Conservation (phyloP, 345 rosid species). For the Euphorbia pulcherrima region DNA sequence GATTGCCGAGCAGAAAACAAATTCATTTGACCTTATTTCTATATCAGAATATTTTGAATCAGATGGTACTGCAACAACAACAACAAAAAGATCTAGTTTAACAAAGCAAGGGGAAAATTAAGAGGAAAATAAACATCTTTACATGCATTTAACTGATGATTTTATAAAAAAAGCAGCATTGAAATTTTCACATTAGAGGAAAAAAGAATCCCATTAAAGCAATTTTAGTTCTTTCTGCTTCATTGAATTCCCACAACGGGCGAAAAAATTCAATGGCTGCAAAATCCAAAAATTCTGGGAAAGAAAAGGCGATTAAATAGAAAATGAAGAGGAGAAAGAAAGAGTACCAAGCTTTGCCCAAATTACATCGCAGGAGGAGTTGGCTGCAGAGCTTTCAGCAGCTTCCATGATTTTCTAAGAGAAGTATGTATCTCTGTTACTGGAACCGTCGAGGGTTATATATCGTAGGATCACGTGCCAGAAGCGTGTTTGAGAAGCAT, state of each 20-base stretch:
- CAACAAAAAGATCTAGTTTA: not conserved
- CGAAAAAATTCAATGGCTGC: not conserved
- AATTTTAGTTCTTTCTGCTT: no score
- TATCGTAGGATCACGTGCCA: not conserved
- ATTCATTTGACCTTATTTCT: slow-evolving; percentile 56
- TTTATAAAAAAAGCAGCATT: not conserved
- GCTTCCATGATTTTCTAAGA: slow-evolving; percentile 20
- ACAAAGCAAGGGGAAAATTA: not conserved
- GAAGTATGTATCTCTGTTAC: not conserved
- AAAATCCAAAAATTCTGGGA: not conserved
- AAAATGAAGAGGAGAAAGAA: not conserved
- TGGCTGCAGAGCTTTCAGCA: slow-evolving; percentile 42
- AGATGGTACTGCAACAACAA: slow-evolving; percentile 54
- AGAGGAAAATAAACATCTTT: not conserved
- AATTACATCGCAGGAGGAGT: slow-evolving; percentile 25
- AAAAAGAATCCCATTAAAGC: no score
- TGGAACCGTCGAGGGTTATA: no score
- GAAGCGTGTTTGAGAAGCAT: not conserved
- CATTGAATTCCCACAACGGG: no score
- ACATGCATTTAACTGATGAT: not conserved
- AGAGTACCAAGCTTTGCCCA: slow-evolving; percentile 54
- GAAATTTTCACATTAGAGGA: no score
- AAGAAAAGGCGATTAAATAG: not conserved
- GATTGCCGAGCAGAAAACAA: slow-evolving; percentile 52
- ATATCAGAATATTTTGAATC: slow-evolving; percentile 58